Conservation (phyloP, 2,329 filamentous ascomycete species). For the Cadophora luteo-olivacea region DNA sequence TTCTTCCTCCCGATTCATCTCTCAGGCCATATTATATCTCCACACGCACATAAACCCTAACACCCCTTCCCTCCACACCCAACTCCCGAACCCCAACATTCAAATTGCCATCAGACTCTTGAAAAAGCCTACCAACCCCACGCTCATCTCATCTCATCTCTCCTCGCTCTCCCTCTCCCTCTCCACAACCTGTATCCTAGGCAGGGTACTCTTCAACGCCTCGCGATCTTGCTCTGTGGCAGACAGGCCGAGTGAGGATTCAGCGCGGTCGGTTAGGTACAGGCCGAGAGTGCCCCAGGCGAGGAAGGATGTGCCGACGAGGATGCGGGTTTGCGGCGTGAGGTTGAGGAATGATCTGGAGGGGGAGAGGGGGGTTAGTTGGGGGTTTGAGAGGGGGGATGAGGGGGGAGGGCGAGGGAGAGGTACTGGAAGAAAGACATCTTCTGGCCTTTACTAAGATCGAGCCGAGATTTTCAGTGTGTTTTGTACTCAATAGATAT, state of each 20-base stretch:
- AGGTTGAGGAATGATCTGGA: slow-evolving; percentile 67
- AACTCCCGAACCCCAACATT: too few species aligned
- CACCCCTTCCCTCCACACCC: not conserved
- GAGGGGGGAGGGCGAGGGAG: not conserved
- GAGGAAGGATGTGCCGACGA: slow-evolving; percentile 77
- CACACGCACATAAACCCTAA: too few species aligned
- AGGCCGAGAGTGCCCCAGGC: slow-evolving; percentile 78
- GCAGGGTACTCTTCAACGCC: not conserved
- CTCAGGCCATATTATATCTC: too few species aligned
- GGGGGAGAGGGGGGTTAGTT: not conserved
- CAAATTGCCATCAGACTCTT: not conserved
- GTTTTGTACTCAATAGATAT: too few species aligned
- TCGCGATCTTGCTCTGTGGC: slow-evolving; percentile 63
- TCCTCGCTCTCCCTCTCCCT: not conserved
- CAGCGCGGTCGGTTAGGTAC: slow-evolving; percentile 74
- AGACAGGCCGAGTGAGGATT: slow-evolving; percentile 74
- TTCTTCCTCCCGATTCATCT: too few species aligned
- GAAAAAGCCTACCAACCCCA: not conserved
- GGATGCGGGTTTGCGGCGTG: slow-evolving; percentile 70
- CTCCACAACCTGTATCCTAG: slow-evolving; percentile 6
- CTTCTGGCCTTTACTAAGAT: not conserved
- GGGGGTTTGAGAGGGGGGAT: not conserved
- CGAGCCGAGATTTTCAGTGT: too few species aligned
- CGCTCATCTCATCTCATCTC: not conserved
- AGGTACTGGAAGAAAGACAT: slow-evolving; percentile 1